A percentile compares a stretch with the other conserved stretches of the same genome.
Conservation (phyloP, 1,284 basidiomycete genomes). For the Cerioporus squamosus region DNA sequence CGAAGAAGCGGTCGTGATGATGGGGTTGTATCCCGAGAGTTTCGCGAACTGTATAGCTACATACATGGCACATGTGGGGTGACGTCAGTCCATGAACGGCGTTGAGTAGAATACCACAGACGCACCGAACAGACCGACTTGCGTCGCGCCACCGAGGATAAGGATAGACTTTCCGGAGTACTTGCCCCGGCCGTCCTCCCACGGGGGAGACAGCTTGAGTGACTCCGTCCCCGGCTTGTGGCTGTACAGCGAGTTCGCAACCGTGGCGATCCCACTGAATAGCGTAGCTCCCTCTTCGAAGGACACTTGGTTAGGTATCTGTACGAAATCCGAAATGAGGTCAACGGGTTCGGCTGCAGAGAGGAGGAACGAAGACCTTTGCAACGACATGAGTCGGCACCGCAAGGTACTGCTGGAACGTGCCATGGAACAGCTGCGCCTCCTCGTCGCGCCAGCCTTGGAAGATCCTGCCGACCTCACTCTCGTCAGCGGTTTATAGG, state of each 20-base stretch:
- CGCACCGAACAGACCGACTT: constrained; percentile 40
- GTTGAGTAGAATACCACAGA: neutral
- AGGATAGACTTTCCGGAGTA: constrained; percentile 32
- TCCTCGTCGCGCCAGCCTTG: neutral
- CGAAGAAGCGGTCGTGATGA: constrained; percentile 53
- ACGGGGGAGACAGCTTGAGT: constrained; percentile 26
- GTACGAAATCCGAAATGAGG: neutral
- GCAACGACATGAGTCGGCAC: neutral
- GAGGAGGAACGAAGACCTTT: neutral
- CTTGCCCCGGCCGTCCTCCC: constrained; percentile 21
- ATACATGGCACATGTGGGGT: neutral
- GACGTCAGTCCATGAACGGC: neutral
- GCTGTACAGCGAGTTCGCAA: constrained; percentile 31
- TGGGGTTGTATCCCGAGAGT: constrained; percentile 52
- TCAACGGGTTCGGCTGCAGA: too few relatives aligned
- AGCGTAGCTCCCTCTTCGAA: constrained; percentile 35
- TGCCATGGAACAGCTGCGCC: constrained; percentile 47
- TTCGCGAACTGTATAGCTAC: constrained; percentile 46
- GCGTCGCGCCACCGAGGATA: constrained; percentile 39
- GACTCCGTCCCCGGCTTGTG: constrained; percentile 7
- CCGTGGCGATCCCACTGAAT: constrained; percentile 31
- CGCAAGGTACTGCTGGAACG: constrained; percentile 41
- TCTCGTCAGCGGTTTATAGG: neutral
- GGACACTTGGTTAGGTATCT: constrained; percentile 32
- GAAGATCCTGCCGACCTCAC: neutral